phyloP scores from a whole-genome alignment of 331 rosid species.

The Malus hybrid region DNA sequence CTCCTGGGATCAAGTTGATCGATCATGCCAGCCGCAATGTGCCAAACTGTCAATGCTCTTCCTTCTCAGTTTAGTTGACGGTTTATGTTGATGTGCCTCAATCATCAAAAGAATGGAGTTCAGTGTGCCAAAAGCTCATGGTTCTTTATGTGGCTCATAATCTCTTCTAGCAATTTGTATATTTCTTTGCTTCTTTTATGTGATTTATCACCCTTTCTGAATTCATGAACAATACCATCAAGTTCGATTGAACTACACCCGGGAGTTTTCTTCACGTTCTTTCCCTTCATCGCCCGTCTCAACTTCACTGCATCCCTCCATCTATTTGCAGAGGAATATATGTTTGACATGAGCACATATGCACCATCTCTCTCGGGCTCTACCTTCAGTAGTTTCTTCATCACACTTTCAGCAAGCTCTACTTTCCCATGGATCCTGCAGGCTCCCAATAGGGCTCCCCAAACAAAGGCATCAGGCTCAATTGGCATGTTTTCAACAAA shows the following conservation, averaged over 20 bases:
- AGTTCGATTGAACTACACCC: slow-evolving; percentile 39
- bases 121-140: neutral
- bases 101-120: neutral
- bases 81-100: neutral
- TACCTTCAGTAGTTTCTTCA: slow-evolving; percentile 17
- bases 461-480: slow-evolving; percentile 29
- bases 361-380: slow-evolving; percentile 30
- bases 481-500: slow-evolving; percentile 26
- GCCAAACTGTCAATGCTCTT: neutral
- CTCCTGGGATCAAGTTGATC: neutral
- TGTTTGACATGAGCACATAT: slow-evolving; percentile 28
- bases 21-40: neutral
- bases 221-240: slow-evolving; percentile 31
- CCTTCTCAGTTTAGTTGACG: neutral
- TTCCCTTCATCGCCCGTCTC: slow-evolving; percentile 31
- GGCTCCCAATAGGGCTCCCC: slow-evolving; percentile 35
- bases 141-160: slow-evolving; percentile 12
- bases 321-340: slow-evolving; percentile 29
- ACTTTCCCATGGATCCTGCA: slow-evolving; percentile 36
- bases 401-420: slow-evolving; percentile 20
- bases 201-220: slow-evolving; percentile 28
- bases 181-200: slow-evolving; percentile 20
- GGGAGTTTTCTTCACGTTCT: slow-evolving; percentile 30
- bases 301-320: slow-evolving; percentile 36
- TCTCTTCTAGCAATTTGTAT: slow-evolving; percentile 14